A percentile compares a stretch with the other conserved stretches of the same genome.
Evolutionary conservation across 2,329 filamentous ascomycete species (phyloP).

Genomic region (Huntiella moniliformis): DNA sequence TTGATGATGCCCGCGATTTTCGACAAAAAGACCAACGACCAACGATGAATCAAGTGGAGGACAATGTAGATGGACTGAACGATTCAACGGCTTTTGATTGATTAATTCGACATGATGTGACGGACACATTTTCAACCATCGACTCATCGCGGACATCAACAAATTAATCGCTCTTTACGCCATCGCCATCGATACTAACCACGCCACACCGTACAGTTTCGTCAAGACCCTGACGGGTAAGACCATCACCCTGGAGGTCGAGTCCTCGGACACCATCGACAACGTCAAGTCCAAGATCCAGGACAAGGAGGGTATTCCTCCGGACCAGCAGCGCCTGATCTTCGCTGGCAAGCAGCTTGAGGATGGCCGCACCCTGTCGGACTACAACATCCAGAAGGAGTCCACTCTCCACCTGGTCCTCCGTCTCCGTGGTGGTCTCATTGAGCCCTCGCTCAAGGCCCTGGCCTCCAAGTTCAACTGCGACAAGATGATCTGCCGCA

Average conservation of each 20-base stretch:
- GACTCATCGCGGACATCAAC: not conserved
- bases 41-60: no score
- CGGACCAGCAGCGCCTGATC: slow-evolving; percentile 96
- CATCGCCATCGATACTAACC: slow-evolving; percentile 14
- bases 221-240: slow-evolving; percentile 99
- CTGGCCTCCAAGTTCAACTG: slow-evolving; percentile 99
- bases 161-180: slow-evolving; percentile 7
- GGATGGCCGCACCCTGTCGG: slow-evolving; percentile 87
- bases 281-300: slow-evolving; percentile 99
- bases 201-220: slow-evolving; percentile 46
- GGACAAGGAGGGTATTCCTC: slow-evolving; percentile 97
- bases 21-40: not conserved
- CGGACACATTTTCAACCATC: no score
- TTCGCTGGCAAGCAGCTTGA: slow-evolving; percentile 98
- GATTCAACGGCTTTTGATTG: not conserved
- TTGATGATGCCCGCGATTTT: slow-evolving; percentile 1
- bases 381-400: slow-evolving; percentile 99
- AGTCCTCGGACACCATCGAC: slow-evolving; percentile 98
- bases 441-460: slow-evolving; percentile 96
- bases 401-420: slow-evolving; percentile 96
- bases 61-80: not conserved
- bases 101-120: no score
- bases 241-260: slow-evolving; percentile 99
- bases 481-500: slow-evolving; percentile 99
- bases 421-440: slow-evolving; percentile 97